phyloP scores from a whole-genome alignment of 345 rosid genomes.

The Salix koriyanagi region DNA sequence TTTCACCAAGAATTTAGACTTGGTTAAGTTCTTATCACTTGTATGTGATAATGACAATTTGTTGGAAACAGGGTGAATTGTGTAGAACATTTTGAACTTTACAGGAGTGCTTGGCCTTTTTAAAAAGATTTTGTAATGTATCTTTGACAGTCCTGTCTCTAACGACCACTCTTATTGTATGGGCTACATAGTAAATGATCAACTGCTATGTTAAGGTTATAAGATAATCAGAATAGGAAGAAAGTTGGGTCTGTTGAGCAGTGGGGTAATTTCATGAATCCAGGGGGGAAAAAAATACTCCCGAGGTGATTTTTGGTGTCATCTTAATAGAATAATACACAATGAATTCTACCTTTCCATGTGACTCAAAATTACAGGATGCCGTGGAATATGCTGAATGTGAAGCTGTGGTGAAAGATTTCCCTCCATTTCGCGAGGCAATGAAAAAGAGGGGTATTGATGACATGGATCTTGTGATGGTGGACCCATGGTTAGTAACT shows the following conservation, averaged over 20 bases:
- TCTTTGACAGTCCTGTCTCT: background rate
- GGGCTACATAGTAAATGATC: too few species aligned
- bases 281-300: too few species aligned
- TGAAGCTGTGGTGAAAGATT: slow-evolving; percentile 86
- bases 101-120: too few species aligned
- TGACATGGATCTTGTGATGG: slow-evolving; percentile 96
- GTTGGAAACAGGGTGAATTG: too few species aligned
- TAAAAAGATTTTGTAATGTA: background rate
- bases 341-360: background rate
- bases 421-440: slow-evolving; percentile 73
- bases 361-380: slow-evolving; percentile 41
- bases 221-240: background rate
- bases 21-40: too few species aligned
- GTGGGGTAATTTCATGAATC: too few species aligned
- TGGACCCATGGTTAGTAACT: slow-evolving; percentile 41
- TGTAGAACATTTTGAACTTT: too few species aligned
- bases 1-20: background rate
- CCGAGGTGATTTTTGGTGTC: background rate
- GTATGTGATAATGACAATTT: background rate
- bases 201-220: background rate
- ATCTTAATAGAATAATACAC: background rate
- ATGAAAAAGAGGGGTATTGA: slow-evolving; percentile 94
- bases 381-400: slow-evolving; percentile 89
- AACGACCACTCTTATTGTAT: background rate
- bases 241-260: background rate